phyloP scores from a whole-genome alignment of 2,329 filamentous ascomycete genomes.

The Colletotrichum chlorophyti region DNA sequence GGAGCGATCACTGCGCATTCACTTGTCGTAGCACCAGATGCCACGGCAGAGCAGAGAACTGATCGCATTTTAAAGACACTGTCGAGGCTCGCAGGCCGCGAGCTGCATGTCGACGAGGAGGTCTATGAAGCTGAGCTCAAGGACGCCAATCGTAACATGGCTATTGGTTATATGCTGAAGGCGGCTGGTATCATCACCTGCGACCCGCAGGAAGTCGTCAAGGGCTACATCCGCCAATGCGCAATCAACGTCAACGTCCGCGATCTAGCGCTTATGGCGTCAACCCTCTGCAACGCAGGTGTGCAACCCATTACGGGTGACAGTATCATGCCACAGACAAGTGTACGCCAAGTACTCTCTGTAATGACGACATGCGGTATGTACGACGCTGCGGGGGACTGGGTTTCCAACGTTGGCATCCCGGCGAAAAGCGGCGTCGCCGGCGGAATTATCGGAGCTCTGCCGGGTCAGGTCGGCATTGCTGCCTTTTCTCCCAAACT shows the following conservation, averaged over 20 bases:
- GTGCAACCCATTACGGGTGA: constrained; percentile 42
- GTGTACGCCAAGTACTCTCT: constrained; percentile 46
- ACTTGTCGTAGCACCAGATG: constrained; percentile 36
- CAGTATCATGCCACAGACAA: constrained; percentile 41
- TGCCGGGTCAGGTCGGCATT: constrained; percentile 52
- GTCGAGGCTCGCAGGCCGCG: constrained; percentile 42
- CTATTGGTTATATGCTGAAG: constrained; percentile 48
- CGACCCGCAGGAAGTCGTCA: constrained; percentile 42
- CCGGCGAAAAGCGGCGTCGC: constrained; percentile 54
- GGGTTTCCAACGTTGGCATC: constrained; percentile 66
- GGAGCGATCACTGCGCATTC: constrained; percentile 43
- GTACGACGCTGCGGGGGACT: constrained; percentile 65
- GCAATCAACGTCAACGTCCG: constrained; percentile 49
- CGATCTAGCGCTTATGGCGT: constrained; percentile 47
- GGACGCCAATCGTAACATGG: constrained; percentile 42
- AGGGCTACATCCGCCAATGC: constrained; percentile 47
- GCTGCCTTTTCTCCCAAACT: constrained; percentile 65
- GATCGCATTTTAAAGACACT: constrained; percentile 43
- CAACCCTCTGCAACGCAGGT: constrained; percentile 45
- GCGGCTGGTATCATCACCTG: constrained; percentile 45
- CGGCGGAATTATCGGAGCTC: constrained; percentile 40
- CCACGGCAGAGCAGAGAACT: constrained; percentile 42
- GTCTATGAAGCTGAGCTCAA: constrained; percentile 46
- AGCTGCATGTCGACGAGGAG: constrained; percentile 43
- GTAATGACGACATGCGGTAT: constrained; percentile 51